phyloP scores from a whole-genome alignment of 2,329 filamentous ascomycete species.

The Tympanopsis confertula region DNA sequence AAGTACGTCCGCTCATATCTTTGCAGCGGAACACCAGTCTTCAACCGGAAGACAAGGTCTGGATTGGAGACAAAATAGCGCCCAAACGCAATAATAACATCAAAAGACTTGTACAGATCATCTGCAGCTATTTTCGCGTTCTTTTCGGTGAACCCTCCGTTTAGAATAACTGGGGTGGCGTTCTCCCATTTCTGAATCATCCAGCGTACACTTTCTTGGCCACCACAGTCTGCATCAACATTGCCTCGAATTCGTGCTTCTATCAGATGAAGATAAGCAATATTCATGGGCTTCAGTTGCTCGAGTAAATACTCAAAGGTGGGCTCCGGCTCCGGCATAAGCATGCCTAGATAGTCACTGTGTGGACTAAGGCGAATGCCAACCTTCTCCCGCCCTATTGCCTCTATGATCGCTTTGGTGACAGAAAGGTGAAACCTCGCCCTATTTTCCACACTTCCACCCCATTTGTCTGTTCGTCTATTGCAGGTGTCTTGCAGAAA shows the following conservation, averaged over 20 bases:
- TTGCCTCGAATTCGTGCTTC: too few species aligned
- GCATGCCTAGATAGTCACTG: background rate
- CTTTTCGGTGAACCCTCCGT: slow-evolving; percentile 29
- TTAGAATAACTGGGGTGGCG: slow-evolving; percentile 33
- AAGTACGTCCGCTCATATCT: background rate
- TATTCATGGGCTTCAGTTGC: background rate
- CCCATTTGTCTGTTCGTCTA: slow-evolving; percentile 14
- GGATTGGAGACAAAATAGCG: slow-evolving; percentile 34
- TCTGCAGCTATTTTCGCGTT: slow-evolving; percentile 25
- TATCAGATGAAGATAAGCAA: background rate
- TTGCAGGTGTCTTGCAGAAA: slow-evolving; percentile 15
- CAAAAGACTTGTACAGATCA: slow-evolving; percentile 24
- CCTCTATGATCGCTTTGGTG: slow-evolving; percentile 10
- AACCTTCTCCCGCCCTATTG: background rate
- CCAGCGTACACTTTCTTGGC: too few species aligned
- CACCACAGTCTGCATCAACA: too few species aligned
- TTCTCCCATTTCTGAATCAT: too few species aligned
- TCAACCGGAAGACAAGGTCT: slow-evolving; percentile 31
- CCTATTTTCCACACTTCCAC: slow-evolving; percentile 14
- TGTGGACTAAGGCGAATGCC: background rate
- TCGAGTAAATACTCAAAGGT: background rate
- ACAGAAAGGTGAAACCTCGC: slow-evolving; percentile 34
- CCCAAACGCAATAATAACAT: slow-evolving; percentile 33
- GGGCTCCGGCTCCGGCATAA: background rate
- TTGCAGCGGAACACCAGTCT: slow-evolving; percentile 19